Evolutionary conservation across 2,329 filamentous ascomycete species (phyloP).

Genomic region (Teratosphaeria pseudoeucalypti): DNA sequence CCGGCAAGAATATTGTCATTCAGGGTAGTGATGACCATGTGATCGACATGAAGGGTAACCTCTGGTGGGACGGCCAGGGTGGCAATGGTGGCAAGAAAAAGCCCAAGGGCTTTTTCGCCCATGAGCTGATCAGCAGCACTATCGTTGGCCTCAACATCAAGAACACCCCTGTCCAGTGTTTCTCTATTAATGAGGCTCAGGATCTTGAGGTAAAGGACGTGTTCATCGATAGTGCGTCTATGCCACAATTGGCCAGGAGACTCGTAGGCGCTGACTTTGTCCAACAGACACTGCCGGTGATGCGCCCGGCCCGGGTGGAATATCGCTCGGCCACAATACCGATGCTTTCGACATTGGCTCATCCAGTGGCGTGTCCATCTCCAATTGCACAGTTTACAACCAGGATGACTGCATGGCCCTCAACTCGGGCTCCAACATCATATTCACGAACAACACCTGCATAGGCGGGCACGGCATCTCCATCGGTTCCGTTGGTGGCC

Average conservation of each 20-base stretch:
- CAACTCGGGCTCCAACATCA: slow-evolving; percentile 25
- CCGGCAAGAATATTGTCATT: slow-evolving; percentile 46
- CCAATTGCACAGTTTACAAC: slow-evolving; percentile 17
- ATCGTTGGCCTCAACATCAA: slow-evolving; percentile 43
- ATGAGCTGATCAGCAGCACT: slow-evolving; percentile 40
- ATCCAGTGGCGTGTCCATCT: slow-evolving; percentile 17
- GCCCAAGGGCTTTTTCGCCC: slow-evolving; percentile 53
- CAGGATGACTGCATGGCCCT: slow-evolving; percentile 24
- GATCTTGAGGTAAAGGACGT: slow-evolving; percentile 40
- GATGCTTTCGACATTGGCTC: slow-evolving; percentile 22
- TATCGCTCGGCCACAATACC: slow-evolving; percentile 18
- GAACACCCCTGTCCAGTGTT: slow-evolving; percentile 47
- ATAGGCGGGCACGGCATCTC: slow-evolving; percentile 44
- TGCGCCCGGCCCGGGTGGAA: slow-evolving; percentile 18
- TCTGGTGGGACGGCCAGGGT: slow-evolving; percentile 54
- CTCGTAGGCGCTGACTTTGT: neutral
- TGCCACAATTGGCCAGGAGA: neutral
- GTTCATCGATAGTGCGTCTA: slow-evolving; percentile 41
- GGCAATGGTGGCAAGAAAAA: slow-evolving; percentile 51
- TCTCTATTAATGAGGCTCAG: slow-evolving; percentile 36
- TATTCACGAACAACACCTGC: slow-evolving; percentile 34
- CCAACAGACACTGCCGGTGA: slow-evolving; percentile 30
- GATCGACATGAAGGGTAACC: slow-evolving; percentile 47
- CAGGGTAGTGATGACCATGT: slow-evolving; percentile 41
- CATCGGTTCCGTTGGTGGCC: slow-evolving; percentile 46